Evolutionary conservation across 1,284 basidiomycete genomes (phyloP).

Genomic region (Puccinia novopanici): DNA sequence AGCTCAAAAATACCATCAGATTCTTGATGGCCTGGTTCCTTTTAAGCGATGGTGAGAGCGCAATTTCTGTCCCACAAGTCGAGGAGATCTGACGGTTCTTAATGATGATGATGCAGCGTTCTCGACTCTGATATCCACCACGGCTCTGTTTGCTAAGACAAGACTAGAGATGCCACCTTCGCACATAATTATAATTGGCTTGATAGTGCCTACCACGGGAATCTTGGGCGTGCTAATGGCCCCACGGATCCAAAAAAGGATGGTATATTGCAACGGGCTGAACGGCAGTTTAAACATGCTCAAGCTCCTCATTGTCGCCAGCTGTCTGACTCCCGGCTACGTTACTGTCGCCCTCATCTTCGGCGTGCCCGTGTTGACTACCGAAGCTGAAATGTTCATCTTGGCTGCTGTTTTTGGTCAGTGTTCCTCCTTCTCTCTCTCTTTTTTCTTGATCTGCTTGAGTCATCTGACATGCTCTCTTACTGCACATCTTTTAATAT

Average conservation of each 20-base stretch:
- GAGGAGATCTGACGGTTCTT: too few species aligned
- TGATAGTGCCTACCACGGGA: conserved; percentile 69
- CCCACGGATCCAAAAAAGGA: conserved; percentile 68
- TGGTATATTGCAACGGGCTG: conserved; percentile 57
- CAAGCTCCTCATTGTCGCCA: conserved; percentile 68
- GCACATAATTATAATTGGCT: conserved; percentile 71
- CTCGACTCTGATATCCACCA: conserved; percentile 78
- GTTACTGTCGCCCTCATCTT: conserved; percentile 76
- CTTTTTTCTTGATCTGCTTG: neutral
- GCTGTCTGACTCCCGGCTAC: conserved; percentile 73
- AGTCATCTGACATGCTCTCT: neutral
- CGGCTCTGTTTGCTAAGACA: conserved; percentile 79
- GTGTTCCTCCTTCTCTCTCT: conserved; percentile 53
- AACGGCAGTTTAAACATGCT: conserved; percentile 73
- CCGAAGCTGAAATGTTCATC: conserved; percentile 77
- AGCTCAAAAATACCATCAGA: conserved; percentile 36
- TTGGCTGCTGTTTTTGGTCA: conserved; percentile 78
- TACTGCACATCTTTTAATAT: neutral
- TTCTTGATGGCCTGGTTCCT: conserved; percentile 48
- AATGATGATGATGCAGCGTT: conserved; percentile 64
- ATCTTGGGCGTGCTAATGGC: conserved; percentile 74
- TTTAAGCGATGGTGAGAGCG: conserved; percentile 48
- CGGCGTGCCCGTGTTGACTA: conserved; percentile 69
- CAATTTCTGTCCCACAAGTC: too few species aligned
- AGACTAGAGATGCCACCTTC: conserved; percentile 72